phyloP scores from a whole-genome alignment of 2,329 filamentous ascomycete species.

The Aphanoascus verrucosus region DNA sequence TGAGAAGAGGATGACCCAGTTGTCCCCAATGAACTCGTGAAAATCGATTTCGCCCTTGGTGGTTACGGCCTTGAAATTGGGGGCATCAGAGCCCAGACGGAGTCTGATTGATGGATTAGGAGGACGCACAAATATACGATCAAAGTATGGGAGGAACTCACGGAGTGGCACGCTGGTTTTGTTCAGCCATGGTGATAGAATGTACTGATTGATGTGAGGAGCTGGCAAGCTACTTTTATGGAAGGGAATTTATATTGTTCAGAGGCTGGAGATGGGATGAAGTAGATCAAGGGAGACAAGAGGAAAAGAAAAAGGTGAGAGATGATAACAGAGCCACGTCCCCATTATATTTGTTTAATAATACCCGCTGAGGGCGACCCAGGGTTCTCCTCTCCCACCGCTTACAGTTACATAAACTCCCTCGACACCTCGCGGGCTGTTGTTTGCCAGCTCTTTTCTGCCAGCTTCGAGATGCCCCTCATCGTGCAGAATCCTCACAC shows the following conservation, averaged over 20 bases:
- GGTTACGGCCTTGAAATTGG: constrained; percentile 59
- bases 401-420: too few species aligned
- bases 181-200: constrained; percentile 28
- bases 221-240: not conserved
- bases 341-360: not conserved
- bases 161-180: constrained; percentile 31
- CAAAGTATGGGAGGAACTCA: constrained; percentile 21
- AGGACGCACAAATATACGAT: not conserved
- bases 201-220: constrained; percentile 2
- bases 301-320: constrained; percentile 1
- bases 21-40: constrained; percentile 60
- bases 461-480: constrained; percentile 5
- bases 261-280: constrained; percentile 5
- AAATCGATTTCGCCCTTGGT: constrained; percentile 58
- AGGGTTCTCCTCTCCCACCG: too few species aligned
- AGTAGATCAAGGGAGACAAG: constrained; percentile 5
- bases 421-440: not conserved
- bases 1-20: constrained; percentile 61
- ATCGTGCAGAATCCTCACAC: constrained; percentile 20
- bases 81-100: constrained; percentile 55
- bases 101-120: constrained; percentile 33
- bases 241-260: not conserved
- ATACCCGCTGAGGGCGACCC: constrained; percentile 1
- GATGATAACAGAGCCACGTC: not conserved
- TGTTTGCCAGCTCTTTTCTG: not conserved